Conservation (phyloP, 2,329 filamentous ascomycete species). For the Nannizzia gypsea region DNA sequence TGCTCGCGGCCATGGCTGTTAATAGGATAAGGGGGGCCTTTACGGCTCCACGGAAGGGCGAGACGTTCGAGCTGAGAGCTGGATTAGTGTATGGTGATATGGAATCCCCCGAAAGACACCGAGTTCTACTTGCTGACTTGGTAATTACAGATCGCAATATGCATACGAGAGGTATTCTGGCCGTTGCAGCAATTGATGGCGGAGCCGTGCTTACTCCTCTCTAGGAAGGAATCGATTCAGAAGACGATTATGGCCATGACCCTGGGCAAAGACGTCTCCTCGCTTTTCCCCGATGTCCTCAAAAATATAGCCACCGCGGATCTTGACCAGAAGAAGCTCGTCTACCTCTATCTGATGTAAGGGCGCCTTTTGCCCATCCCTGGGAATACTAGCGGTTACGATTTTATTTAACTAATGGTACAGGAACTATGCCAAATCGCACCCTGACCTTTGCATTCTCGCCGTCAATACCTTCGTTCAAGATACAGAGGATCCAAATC, state of each 20-base stretch:
- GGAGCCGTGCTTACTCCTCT: slow-evolving; percentile 20
- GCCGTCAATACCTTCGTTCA: slow-evolving; percentile 99
- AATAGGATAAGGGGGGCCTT: slow-evolving; percentile 94
- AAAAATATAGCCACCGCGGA: slow-evolving; percentile 97
- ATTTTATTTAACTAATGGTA: background rate
- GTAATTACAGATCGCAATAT: slow-evolving; percentile 68
- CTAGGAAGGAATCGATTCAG: slow-evolving; percentile 90
- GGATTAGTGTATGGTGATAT: slow-evolving; percentile 54
- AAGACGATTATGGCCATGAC: slow-evolving; percentile 99
- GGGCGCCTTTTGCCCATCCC: slow-evolving; percentile 18
- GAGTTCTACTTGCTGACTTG: background rate
- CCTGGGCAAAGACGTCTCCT: slow-evolving; percentile 93
- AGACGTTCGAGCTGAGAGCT: slow-evolving; percentile 93
- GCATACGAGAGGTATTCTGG: slow-evolving; percentile 66
- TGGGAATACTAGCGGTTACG: slow-evolving; percentile 8
- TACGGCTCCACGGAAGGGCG: slow-evolving; percentile 83
- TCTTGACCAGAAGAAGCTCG: slow-evolving; percentile 97
- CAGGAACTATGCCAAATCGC: slow-evolving; percentile 99
- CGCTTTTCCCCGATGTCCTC: slow-evolving; percentile 89
- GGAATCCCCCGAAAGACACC: background rate
- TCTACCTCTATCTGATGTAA: slow-evolving; percentile 95
- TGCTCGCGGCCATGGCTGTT: slow-evolving; percentile 59
- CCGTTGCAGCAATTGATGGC: background rate
- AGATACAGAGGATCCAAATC: slow-evolving; percentile 97
- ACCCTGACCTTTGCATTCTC: slow-evolving; percentile 95